Conservation (phyloP, 805 yeast genomes). For the Teunomyces funiuensis region DNA sequence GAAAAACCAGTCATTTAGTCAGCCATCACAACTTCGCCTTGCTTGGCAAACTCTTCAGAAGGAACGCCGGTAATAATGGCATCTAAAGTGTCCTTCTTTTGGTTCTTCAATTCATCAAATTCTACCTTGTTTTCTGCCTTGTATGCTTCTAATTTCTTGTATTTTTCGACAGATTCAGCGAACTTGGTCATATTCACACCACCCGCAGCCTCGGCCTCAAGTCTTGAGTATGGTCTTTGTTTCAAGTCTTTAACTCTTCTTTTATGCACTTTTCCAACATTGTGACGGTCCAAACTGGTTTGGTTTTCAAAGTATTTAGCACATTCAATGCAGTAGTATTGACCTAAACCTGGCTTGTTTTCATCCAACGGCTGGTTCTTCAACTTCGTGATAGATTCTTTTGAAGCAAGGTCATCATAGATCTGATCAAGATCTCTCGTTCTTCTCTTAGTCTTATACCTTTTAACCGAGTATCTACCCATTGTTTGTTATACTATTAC, state of each 20-base stretch:
- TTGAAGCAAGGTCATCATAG: slow-evolving; percentile 66
- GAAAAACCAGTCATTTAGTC: neutral
- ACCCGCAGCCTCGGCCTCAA: slow-evolving; percentile 89
- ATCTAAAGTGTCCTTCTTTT: slow-evolving; percentile 41
- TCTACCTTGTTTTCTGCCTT: slow-evolving; percentile 47
- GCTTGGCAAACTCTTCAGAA: slow-evolving; percentile 9
- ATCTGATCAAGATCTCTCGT: slow-evolving; percentile 82
- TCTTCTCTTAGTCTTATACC: slow-evolving; percentile 89
- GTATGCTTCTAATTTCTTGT: slow-evolving; percentile 44
- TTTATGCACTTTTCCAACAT: slow-evolving; percentile 76
- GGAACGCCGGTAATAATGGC: slow-evolving; percentile 17
- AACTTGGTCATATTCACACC: slow-evolving; percentile 75
- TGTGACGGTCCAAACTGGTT: slow-evolving; percentile 68
- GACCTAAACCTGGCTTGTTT: slow-evolving; percentile 90
- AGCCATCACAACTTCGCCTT: slow-evolving; percentile 2
- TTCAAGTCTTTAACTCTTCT: slow-evolving; percentile 77
- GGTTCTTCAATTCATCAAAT: slow-evolving; percentile 31
- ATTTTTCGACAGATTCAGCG: slow-evolving; percentile 59
- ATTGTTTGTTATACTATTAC: slow-evolving; percentile 33
- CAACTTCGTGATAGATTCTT: slow-evolving; percentile 61
- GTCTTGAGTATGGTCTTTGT: slow-evolving; percentile 78
- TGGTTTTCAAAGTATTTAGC: slow-evolving; percentile 87
- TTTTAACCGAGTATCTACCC: slow-evolving; percentile 86
- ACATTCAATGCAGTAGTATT: slow-evolving; percentile 91
- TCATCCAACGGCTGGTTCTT: slow-evolving; percentile 87